Conservation (phyloP, 2,329 filamentous ascomycete genomes). For the Orbilia javanica region DNA sequence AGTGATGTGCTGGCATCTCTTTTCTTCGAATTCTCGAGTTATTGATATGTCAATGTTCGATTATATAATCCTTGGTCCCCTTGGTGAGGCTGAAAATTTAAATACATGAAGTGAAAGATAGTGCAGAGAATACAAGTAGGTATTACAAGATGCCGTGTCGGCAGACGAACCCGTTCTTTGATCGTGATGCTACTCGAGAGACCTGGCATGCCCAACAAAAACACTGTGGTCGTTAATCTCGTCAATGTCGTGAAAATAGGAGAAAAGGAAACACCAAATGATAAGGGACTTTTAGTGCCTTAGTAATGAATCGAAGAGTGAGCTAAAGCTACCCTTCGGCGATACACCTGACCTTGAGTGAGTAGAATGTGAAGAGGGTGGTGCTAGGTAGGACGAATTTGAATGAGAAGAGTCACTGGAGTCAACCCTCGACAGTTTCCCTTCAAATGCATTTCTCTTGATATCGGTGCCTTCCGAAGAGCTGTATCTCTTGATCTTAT, state of each 20-base stretch:
- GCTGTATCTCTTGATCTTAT: slow-evolving; percentile 39
- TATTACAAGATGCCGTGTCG: slow-evolving; percentile 11
- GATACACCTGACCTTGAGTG: slow-evolving; percentile 21
- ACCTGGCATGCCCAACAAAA: neutral
- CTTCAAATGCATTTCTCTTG: slow-evolving; percentile 42
- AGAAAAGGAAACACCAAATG: neutral
- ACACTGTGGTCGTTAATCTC: slow-evolving; percentile 19
- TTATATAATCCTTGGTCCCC: slow-evolving; percentile 22
- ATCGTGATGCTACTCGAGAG: neutral
- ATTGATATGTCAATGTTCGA: neutral
- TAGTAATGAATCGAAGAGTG: slow-evolving; percentile 40
- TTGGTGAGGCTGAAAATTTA: slow-evolving; percentile 27
- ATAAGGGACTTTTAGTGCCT: neutral
- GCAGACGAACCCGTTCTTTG: neutral
- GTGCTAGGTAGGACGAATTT: slow-evolving; percentile 24
- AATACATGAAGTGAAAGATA: slow-evolving; percentile 28
- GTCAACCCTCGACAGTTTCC: slow-evolving; percentile 26
- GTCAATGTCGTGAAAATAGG: slow-evolving; percentile 7
- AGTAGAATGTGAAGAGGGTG: slow-evolving; percentile 39
- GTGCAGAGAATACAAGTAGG: slow-evolving; percentile 1
- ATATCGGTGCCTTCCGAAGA: slow-evolving; percentile 17
- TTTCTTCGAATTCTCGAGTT: neutral
- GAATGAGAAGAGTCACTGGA: slow-evolving; percentile 27
- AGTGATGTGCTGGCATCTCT: neutral
- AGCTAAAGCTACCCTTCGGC: slow-evolving; percentile 46